These are phyloP conservation scores for Nakaseomyces nivariensis DNA, from an alignment of 1,139 yeast species.

Conservation along the genomic window DNA sequence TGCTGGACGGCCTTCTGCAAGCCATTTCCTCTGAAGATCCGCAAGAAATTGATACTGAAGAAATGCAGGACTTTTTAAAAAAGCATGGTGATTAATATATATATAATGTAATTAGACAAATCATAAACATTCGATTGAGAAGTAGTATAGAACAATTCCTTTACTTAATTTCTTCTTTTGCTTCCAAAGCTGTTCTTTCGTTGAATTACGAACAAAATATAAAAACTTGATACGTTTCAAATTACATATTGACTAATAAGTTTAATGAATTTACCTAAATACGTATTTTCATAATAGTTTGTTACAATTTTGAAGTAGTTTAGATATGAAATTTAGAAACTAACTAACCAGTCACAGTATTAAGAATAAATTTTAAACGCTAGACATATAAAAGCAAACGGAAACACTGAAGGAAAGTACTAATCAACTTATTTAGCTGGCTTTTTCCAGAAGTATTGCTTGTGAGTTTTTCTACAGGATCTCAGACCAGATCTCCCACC, in stretches of 20 bases:
- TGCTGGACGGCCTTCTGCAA: slow-evolving; percentile 74
- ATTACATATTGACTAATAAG: too few relatives aligned
- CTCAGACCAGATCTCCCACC: slow-evolving; percentile 75
- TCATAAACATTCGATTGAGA: background rate
- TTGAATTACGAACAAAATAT: background rate
- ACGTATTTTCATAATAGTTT: too few relatives aligned
- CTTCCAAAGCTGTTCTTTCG: too few relatives aligned
- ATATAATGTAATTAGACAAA: background rate
- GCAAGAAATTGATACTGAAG: slow-evolving; percentile 49
- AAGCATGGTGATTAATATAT: slow-evolving; percentile 13
- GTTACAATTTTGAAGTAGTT: too few relatives aligned
- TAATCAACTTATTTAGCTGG: slow-evolving; percentile 33
- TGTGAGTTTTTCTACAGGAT: slow-evolving; percentile 86
- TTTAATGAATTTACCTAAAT: too few relatives aligned
- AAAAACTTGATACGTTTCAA: too few relatives aligned
- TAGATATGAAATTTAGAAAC: too few relatives aligned
- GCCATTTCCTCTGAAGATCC: slow-evolving; percentile 79
- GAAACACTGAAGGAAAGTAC: too few relatives aligned
- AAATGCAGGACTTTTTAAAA: slow-evolving; percentile 27
- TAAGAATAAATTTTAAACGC: background rate
- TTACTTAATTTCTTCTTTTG: background rate
- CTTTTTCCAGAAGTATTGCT: slow-evolving; percentile 82
- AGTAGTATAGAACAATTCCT: background rate
- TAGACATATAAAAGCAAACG: background rate
- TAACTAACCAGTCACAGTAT: background rate